A percentile compares a stretch with the other conserved stretches of the same genome.
These are phyloP conservation scores for Fusarium piperis DNA, from an alignment of 2,329 filamentous ascomycete genomes.

Conservation along the genomic window DNA sequence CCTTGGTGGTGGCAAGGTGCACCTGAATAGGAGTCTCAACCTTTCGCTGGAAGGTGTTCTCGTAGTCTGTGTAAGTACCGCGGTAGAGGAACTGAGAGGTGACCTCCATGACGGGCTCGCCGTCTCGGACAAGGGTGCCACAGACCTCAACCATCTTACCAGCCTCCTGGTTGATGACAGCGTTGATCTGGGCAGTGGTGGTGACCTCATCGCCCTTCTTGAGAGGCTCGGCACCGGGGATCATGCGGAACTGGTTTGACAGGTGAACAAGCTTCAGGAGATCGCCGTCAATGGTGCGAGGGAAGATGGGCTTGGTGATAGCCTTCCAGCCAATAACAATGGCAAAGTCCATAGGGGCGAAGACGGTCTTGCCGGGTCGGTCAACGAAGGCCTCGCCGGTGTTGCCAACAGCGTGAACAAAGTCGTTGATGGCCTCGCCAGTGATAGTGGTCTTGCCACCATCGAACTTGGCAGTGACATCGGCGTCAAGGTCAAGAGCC, in stretches of 20 bases:
- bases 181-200: slow-evolving; percentile 95
- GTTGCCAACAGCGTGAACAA: slow-evolving; percentile 98
- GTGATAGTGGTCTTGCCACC: slow-evolving; percentile 90
- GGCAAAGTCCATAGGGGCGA: slow-evolving; percentile 98
- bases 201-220: slow-evolving; percentile 95
- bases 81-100: slow-evolving; percentile 98
- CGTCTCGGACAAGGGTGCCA: slow-evolving; percentile 88
- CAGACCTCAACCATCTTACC: slow-evolving; percentile 99
- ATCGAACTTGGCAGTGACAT: slow-evolving; percentile 88
- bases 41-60: slow-evolving; percentile 99
- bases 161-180: slow-evolving; percentile 96
- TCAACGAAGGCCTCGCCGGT: slow-evolving; percentile 98
- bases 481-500: slow-evolving; percentile 80
- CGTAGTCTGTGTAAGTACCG: slow-evolving; percentile 89
- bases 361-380: slow-evolving; percentile 90
- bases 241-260: slow-evolving; percentile 98
- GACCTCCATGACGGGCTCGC: slow-evolving; percentile 93
- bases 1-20: slow-evolving; percentile 85
- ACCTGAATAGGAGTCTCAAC: slow-evolving; percentile 94
- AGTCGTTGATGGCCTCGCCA: slow-evolving; percentile 94
- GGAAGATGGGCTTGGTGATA: slow-evolving; percentile 99
- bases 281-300: slow-evolving; percentile 93
- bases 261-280: slow-evolving; percentile 95
- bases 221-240: slow-evolving; percentile 91
- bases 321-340: slow-evolving; percentile 99